Base-by-base conservation (phyloP, 208 protist species). In the Acanthamoeba triangularis region DNA sequence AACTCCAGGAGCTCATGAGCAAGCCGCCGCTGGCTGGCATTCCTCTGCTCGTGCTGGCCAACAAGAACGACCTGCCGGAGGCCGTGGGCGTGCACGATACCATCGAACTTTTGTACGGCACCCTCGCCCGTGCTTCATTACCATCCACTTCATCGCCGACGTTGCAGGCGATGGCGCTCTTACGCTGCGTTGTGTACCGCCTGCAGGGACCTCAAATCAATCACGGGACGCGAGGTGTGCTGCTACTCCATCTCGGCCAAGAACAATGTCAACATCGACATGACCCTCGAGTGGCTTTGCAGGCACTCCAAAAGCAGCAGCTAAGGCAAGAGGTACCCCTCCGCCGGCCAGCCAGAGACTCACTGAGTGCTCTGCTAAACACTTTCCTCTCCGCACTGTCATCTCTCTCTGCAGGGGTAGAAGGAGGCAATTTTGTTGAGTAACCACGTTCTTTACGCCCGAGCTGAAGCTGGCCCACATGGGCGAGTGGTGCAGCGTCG, bases 231-330 rank as follows among this genome's bases (percentile, higher is more conserved):
- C 47, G 98, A 99, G 93, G 98, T 99, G 35, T 98, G 97, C 94
- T 98, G 98, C 95, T 99, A 99, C 90, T 97, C 96, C 2, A 98
- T 99, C 49, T 98, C 97, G 25, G 98, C 98, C 59, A 99, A 99
- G 96, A 98, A 98, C 90, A 90, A 97, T 30, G 96, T 98, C 49
- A 99, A 99, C 95, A 98, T 99, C 56, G 98, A 99, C 95, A 98
- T 98, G 41, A 98, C 98, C 11, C 95, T 99, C 25, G 95, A 99
- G 88, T 99, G 98, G 98, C 96, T 99, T 5, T 98, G 98, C 54
- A 98, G 98, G 95, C 96, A 99, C 85, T 95, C 98, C 10, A 98
- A 98, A 65, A 67, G 18, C 33, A 65, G 52, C 82, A 90, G 82
- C 82, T 90, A 63, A 90, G 30, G 20, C 54, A n/a, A n/a, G n/a